Evolutionary conservation across 805 yeast species (phyloP).

Genomic region (Zygosaccharomyces lentus): DNA sequence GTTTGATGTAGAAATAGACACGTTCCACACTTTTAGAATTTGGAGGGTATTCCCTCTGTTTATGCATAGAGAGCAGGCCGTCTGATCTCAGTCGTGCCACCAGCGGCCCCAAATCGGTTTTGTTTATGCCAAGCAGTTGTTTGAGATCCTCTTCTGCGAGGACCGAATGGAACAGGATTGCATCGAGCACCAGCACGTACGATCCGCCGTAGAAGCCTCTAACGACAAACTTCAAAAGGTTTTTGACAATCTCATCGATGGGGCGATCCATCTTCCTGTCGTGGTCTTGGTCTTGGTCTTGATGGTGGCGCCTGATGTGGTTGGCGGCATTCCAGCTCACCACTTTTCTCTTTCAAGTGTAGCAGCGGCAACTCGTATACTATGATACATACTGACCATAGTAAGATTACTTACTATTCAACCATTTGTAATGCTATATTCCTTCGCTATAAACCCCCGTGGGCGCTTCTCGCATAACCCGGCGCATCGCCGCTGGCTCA

Average conservation of each 20-base stretch:
- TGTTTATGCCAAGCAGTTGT: slow-evolving; percentile 72
- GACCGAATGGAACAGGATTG: slow-evolving; percentile 81
- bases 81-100: slow-evolving; percentile 83
- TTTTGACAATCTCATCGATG: slow-evolving; percentile 41
- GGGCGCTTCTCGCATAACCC: background rate
- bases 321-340: background rate
- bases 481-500: too few relatives aligned
- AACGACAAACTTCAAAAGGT: slow-evolving; percentile 67
- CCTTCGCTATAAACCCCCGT: background rate
- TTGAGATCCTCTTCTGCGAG: slow-evolving; percentile 88
- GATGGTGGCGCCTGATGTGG: background rate
- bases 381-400: too few relatives aligned
- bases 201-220: slow-evolving; percentile 84
- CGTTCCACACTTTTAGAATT: slow-evolving; percentile 64
- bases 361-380: too few relatives aligned
- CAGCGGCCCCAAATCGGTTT: slow-evolving; percentile 79
- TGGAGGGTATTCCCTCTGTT: slow-evolving; percentile 64
- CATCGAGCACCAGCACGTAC: slow-evolving; percentile 82
- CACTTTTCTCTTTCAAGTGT: background rate
- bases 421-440: too few relatives aligned
- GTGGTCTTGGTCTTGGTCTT: background rate
- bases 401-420: too few relatives aligned
- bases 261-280: slow-evolving; percentile 31
- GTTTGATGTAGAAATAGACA: slow-evolving; percentile 81
- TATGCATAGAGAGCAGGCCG: slow-evolving; percentile 64